phyloP scores from a whole-genome alignment of 179 eudicot species.

The Drosera spatulata region DNA sequence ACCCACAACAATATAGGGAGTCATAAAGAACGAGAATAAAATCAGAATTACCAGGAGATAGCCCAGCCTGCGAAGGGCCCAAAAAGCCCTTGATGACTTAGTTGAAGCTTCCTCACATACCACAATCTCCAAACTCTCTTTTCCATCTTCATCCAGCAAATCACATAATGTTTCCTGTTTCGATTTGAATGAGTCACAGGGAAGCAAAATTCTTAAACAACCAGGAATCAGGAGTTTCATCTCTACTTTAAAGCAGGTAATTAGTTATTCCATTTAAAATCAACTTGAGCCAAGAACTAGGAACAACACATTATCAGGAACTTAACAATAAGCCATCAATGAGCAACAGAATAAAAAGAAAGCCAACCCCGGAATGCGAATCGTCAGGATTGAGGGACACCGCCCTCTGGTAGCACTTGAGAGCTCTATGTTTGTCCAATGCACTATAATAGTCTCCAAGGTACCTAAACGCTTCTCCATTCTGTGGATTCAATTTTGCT shows the following conservation, averaged over 20 bases:
- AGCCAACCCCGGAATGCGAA: slow-evolving; percentile 57
- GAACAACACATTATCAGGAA: neutral
- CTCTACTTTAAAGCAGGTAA: too few relatives aligned
- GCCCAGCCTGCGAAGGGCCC: slow-evolving; percentile 89
- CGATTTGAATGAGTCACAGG: neutral
- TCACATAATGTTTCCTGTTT: slow-evolving; percentile 75
- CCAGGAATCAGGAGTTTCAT: neutral
- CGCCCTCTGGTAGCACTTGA: slow-evolving; percentile 92
- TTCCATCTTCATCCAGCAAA: slow-evolving; percentile 64
- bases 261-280: too few relatives aligned
- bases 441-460: slow-evolving; percentile 72
- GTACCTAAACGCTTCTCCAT: slow-evolving; percentile 62
- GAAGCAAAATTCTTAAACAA: neutral
- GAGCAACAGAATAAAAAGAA: neutral
- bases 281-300: neutral
- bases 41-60: slow-evolving; percentile 53
- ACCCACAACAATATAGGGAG: neutral
- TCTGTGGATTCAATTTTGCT: slow-evolving; percentile 69
- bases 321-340: too few relatives aligned
- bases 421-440: slow-evolving; percentile 66
- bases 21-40: neutral
- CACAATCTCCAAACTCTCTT: slow-evolving; percentile 71
- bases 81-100: slow-evolving; percentile 87
- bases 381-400: slow-evolving; percentile 65
- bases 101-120: slow-evolving; percentile 74